These are phyloP conservation scores for Komagataella kurtzmanii DNA, from an alignment of 805 yeast species.

Conservation along the genomic window DNA sequence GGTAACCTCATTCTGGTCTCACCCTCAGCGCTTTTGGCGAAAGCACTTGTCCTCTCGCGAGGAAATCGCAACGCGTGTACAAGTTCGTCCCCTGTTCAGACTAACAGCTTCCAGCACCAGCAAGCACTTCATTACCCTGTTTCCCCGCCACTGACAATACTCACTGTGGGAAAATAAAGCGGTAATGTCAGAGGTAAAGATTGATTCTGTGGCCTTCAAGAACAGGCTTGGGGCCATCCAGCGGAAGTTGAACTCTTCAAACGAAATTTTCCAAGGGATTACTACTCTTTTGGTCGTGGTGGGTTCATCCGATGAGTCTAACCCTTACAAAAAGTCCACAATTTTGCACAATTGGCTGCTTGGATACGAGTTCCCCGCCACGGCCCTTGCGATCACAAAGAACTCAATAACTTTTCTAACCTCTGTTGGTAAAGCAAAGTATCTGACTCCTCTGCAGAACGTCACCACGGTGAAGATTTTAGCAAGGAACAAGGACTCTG, in stretches of 20 bases:
- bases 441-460: slow-evolving; percentile 46
- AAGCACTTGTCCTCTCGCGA: background rate
- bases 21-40: background rate
- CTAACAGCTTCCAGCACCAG: background rate
- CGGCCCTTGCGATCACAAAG: slow-evolving; percentile 53
- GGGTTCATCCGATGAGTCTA: slow-evolving; percentile 79
- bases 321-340: slow-evolving; percentile 81
- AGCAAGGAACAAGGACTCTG: slow-evolving; percentile 72
- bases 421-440: slow-evolving; percentile 73
- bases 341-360: slow-evolving; percentile 82
- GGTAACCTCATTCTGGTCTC: background rate
- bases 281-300: slow-evolving; percentile 50
- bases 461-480: slow-evolving; percentile 34
- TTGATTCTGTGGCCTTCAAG: slow-evolving; percentile 39
- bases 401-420: slow-evolving; percentile 57
- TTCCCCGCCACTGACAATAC: background rate
- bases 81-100: background rate
- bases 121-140: background rate
- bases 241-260: slow-evolving; percentile 13
- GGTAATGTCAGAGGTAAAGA: slow-evolving; percentile 43
- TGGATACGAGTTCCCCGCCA: slow-evolving; percentile 94
- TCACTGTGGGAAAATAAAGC: background rate
- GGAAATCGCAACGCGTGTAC: background rate
- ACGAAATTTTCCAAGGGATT: slow-evolving; percentile 25
- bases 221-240: slow-evolving; percentile 34